These are phyloP conservation scores for Phytophthora constricta DNA, from an alignment of 352 stramenopile genomes.

Conservation along the genomic window DNA sequence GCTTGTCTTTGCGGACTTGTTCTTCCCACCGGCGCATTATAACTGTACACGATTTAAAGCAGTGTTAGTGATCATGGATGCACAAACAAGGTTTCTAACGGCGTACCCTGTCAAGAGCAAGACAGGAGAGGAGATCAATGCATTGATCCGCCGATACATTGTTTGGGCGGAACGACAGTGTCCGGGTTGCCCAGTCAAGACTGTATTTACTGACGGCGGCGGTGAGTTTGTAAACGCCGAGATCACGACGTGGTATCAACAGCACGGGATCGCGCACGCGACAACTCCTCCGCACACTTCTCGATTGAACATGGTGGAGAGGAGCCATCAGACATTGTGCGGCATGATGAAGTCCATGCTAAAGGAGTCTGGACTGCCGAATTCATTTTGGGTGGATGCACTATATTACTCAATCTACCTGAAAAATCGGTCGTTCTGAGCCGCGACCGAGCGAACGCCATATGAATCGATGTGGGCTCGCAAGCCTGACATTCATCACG, in stretches of 20 bases:
- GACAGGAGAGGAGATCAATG: not conserved
- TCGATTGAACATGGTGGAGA: too few species aligned
- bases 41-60: not conserved
- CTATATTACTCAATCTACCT: not conserved
- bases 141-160: not conserved
- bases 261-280: too few species aligned
- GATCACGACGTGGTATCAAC: not conserved
- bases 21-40: not conserved
- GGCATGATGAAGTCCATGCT: too few species aligned
- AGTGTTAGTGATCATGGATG: not conserved
- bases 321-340: too few species aligned
- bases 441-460: not conserved
- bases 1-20: constrained; percentile 1
- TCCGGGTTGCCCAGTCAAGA: not conserved
- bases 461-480: not conserved
- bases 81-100: not conserved
- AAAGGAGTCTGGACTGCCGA: not conserved
- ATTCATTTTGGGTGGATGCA: not conserved
- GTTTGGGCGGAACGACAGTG: not conserved
- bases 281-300: too few species aligned
- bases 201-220: not conserved
- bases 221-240: not conserved
- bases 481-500: not conserved
- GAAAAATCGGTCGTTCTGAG: not conserved
- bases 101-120: not conserved